These are phyloP conservation scores for Cornus controversa DNA, from an alignment of 148 eudicot genomes.

Conservation along the genomic window DNA sequence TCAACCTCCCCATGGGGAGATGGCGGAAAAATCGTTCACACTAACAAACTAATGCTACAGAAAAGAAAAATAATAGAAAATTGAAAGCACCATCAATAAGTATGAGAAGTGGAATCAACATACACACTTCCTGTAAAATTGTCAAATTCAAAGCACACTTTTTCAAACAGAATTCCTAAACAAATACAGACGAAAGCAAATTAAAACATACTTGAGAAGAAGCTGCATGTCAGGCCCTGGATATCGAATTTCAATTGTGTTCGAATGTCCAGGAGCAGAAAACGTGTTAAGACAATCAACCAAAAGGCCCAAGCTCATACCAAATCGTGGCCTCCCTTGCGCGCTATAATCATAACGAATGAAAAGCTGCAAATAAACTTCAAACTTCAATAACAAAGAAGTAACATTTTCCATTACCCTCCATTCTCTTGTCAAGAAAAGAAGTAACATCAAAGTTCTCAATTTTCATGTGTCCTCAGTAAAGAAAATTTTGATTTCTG, in stretches of 20 bases:
- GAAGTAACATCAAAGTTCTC: too few relatives aligned
- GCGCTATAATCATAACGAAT: slow-evolving; percentile 74
- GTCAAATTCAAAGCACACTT: background rate
- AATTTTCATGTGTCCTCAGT: background rate
- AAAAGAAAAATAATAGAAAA: too few relatives aligned
- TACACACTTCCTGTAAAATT: background rate
- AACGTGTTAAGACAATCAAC: slow-evolving; percentile 82
- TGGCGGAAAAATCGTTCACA: too few relatives aligned
- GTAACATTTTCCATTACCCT: background rate
- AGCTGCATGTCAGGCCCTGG: slow-evolving; percentile 99
- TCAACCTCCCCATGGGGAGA: too few relatives aligned
- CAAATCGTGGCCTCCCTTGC: slow-evolving; percentile 80
- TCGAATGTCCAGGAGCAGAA: slow-evolving; percentile 69
- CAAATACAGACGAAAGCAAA: slow-evolving; percentile 2
- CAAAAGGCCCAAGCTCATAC: slow-evolving; percentile 87
- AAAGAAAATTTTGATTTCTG: background rate
- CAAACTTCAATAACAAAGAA: background rate
- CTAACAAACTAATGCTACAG: too few relatives aligned
- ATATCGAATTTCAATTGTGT: slow-evolving; percentile 72
- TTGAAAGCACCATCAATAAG: too few relatives aligned
- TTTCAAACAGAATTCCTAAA: background rate
- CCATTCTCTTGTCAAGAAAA: background rate
- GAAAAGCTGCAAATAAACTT: slow-evolving; percentile 61
- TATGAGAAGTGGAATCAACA: background rate
- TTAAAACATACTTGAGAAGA: slow-evolving; percentile 59